phyloP scores from a whole-genome alignment of 2,329 filamentous ascomycete species.

The Nemania bipapillata region DNA sequence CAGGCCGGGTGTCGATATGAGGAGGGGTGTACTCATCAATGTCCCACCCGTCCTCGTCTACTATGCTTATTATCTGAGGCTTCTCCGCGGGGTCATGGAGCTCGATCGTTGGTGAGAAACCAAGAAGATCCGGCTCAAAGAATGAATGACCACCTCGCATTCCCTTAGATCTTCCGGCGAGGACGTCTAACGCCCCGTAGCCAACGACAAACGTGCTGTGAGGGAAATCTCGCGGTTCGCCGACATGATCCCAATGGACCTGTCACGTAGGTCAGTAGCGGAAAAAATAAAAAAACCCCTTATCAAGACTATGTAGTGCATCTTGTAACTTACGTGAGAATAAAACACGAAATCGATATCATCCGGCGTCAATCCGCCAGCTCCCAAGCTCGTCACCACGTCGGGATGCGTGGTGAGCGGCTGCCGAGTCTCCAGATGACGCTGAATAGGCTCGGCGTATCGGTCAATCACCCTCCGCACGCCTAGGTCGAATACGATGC shows the following conservation, averaged over 20 bases:
- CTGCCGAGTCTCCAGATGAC: conserved; percentile 26
- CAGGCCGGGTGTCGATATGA: too few species aligned
- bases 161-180: conserved; percentile 16
- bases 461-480: conserved; percentile 13
- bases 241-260: conserved; percentile 36
- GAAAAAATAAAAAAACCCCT: neutral
- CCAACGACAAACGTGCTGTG: conserved; percentile 23
- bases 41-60: neutral
- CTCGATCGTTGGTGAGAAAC: conserved; percentile 20
- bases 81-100: conserved; percentile 3
- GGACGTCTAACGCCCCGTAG: conserved; percentile 25
- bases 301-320: neutral
- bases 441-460: conserved; percentile 28
- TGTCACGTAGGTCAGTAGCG: conserved; percentile 5
- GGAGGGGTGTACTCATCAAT: too few species aligned
- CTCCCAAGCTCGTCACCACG: conserved; percentile 25
- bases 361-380: conserved; percentile 19
- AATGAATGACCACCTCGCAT: conserved; percentile 32
- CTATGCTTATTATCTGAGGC: too few species aligned
- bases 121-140: conserved; percentile 28
- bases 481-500: conserved; percentile 30
- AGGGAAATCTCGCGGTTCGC: conserved; percentile 30
- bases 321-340: conserved; percentile 24
- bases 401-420: conserved; percentile 27
- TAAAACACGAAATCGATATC: conserved; percentile 35